A percentile compares a stretch with the other conserved stretches of the same genome.
phyloP scores from a whole-genome alignment of 495 filamentous ascomycete species.

The Friedmanniomyces simplex region DNA sequence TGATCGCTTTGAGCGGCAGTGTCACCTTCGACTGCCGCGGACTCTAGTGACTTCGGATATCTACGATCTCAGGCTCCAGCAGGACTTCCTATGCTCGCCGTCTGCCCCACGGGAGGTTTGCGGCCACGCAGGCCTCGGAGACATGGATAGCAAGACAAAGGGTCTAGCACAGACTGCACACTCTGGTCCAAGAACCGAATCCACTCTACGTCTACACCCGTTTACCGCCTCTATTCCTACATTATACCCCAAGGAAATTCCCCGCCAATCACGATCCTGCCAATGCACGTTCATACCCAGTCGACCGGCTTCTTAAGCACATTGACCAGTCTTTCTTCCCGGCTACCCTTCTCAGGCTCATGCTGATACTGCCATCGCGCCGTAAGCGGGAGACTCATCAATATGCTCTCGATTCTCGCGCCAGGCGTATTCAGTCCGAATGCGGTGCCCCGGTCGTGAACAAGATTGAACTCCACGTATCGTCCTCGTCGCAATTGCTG shows the following conservation, averaged over 20 bases:
- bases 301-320: conserved; percentile 78
- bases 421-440: conserved; percentile 92
- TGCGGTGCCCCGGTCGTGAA: conserved; percentile 90
- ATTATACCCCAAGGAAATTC: conserved; percentile 10
- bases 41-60: too few species aligned
- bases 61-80: too few species aligned
- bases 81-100: too few species aligned
- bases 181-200: too few species aligned
- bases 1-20: too few species aligned
- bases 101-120: too few species aligned
- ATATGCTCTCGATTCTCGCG: conserved; percentile 84
- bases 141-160: too few species aligned
- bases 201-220: too few species aligned
- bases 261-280: background rate
- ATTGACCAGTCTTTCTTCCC: conserved; percentile 66
- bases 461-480: conserved; percentile 98
- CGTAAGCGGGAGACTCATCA: conserved; percentile 93
- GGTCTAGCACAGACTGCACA: too few species aligned
- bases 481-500: conserved; percentile 85
- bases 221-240: too few species aligned
- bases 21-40: too few species aligned
- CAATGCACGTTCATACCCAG: conserved; percentile 54
- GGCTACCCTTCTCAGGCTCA: conserved; percentile 58
- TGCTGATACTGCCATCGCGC: conserved; percentile 97
- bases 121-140: too few species aligned